Percentiles rank a stretch among this genome's conserved stretches.
These are phyloP conservation scores for Boletus insuetus DNA, from an alignment of 768 basidiomycete species.

Conservation along the genomic window DNA sequence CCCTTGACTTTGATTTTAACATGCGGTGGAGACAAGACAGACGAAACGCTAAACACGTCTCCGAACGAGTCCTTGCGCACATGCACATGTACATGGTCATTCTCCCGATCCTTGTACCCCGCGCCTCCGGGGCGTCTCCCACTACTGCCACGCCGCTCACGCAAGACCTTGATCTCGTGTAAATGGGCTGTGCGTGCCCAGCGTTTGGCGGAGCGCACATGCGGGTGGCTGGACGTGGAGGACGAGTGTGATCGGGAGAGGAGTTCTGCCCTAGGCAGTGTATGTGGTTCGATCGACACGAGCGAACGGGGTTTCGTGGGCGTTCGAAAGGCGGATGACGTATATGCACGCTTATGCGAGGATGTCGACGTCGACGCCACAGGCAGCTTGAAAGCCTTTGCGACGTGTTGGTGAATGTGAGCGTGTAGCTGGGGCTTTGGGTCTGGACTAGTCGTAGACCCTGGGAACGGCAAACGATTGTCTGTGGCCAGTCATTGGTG, in stretches of 20 bases:
- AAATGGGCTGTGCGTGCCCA: constrained; percentile 69
- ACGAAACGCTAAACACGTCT: constrained; percentile 17
- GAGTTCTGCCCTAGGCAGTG: constrained; percentile 17
- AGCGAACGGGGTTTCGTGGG: constrained; percentile 19
- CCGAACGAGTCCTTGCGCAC: not conserved
- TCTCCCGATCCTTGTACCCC: constrained; percentile 11
- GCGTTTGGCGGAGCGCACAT: constrained; percentile 41
- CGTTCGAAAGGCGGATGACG: constrained; percentile 14
- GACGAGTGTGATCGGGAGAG: constrained; percentile 24
- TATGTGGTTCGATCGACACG: constrained; percentile 23
- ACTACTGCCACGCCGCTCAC: constrained; percentile 11
- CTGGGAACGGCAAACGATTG: not conserved
- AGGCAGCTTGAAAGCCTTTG: not conserved
- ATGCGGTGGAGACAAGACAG: not conserved
- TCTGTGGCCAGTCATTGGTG: not conserved
- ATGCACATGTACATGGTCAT: not conserved
- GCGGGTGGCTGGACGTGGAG: constrained; percentile 11
- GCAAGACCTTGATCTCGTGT: constrained; percentile 50
- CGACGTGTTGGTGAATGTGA: not conserved
- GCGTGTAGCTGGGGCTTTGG: not conserved
- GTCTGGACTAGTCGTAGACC: not conserved
- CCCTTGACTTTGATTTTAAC: not conserved
- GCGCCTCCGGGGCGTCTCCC: constrained; percentile 4
- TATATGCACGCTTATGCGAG: constrained; percentile 9
- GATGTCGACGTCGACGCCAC: not conserved